These are phyloP conservation scores for Coccomyxa sp. DNA, from an alignment of 139 green algal species.

Conservation along the genomic window DNA sequence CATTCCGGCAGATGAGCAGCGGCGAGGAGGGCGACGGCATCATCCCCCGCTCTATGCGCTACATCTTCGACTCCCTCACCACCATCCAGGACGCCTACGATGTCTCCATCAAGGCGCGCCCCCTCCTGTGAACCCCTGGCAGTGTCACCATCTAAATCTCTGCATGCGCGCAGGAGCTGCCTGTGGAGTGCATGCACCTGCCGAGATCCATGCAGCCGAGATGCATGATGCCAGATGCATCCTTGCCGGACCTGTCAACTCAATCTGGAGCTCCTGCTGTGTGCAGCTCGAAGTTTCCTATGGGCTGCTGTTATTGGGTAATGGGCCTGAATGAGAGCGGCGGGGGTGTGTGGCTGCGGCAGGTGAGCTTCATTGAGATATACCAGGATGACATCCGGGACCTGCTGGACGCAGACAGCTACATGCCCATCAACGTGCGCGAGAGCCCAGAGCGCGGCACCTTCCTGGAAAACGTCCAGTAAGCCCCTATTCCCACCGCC, in stretches of 20 bases:
- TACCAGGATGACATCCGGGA: constrained; percentile 45
- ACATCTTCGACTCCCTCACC: constrained; percentile 19
- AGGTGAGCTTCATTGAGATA: constrained; percentile 50
- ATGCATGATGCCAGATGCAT: too few species aligned
- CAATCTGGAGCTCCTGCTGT: too few species aligned
- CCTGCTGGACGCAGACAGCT: constrained; percentile 13
- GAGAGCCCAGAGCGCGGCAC: constrained; percentile 30
- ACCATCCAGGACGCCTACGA: constrained; percentile 16
- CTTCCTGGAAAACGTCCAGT: constrained; percentile 28
- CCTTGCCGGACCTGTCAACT: too few species aligned
- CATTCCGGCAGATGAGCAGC: constrained; percentile 1
- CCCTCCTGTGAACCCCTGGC: too few species aligned
- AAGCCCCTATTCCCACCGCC: neutral
- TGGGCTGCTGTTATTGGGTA: too few species aligned
- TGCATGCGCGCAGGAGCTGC: too few species aligned
- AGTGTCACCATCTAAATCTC: neutral
- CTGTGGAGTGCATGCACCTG: too few species aligned
- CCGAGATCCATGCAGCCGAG: too few species aligned
- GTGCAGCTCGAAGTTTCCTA: too few species aligned
- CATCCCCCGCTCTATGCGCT: constrained; percentile 14
- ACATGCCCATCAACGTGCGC: constrained; percentile 20
- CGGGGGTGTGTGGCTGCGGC: neutral
- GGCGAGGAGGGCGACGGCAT: constrained; percentile 7
- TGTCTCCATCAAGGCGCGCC: constrained; percentile 21
- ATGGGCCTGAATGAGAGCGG: too few species aligned